These are phyloP conservation scores for Crithidia sp. DNA, from an alignment of 208 protist genomes.

Conservation along the genomic window DNA sequence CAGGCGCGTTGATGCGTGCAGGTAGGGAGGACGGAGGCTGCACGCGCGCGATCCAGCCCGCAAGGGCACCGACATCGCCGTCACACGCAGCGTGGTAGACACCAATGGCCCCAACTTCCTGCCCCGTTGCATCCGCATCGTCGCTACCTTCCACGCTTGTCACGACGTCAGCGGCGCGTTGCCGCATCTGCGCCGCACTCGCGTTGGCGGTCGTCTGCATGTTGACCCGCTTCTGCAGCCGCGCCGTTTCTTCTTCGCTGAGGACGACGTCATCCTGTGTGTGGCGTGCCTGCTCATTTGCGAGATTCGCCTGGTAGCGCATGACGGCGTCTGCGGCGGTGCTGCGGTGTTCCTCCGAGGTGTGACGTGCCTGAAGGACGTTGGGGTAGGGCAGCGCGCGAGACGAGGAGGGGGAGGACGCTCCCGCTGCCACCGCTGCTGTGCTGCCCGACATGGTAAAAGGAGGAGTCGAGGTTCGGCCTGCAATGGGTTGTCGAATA, in stretches of 20 bases:
- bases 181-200: conserved; percentile 21
- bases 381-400: conserved; percentile 50
- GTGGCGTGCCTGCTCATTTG: conserved; percentile 13
- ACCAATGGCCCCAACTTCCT: conserved; percentile 22
- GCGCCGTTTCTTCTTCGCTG: conserved; percentile 25
- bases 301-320: conserved; percentile 10
- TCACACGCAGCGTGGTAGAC: conserved; percentile 84
- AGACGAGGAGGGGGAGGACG: neutral
- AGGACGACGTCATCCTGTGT: conserved; percentile 17
- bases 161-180: conserved; percentile 29
- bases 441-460: conserved; percentile 12
- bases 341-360: conserved; percentile 21
- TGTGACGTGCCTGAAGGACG: conserved; percentile 54
- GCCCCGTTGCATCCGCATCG: neutral
- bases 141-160: neutral
- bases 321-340: conserved; percentile 25
- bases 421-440: neutral
- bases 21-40: neutral
- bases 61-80: conserved; percentile 57
- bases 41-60: conserved; percentile 32
- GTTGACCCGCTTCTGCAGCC: conserved; percentile 16
- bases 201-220: conserved; percentile 21
- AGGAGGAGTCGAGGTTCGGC: neutral
- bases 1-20: conserved; percentile 53
- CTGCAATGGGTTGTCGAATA: neutral